A percentile compares a stretch with the other conserved stretches of the same genome.
These are phyloP conservation scores for Xylaria bambusicola DNA, from an alignment of 495 filamentous ascomycete species.

Conservation along the genomic window DNA sequence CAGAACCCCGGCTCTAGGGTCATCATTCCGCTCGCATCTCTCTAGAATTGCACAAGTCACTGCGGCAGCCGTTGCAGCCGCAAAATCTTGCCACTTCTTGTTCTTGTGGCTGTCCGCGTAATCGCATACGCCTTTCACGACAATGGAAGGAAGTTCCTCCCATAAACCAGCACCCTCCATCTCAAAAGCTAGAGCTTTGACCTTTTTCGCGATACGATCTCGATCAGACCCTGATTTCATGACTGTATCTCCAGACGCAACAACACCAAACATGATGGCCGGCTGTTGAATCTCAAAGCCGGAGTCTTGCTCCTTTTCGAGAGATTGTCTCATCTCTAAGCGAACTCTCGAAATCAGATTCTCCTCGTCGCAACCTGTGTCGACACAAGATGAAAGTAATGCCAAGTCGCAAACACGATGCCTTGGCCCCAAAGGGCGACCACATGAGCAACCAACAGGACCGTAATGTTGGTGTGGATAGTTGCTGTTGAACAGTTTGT, in stretches of 20 bases:
- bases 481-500: no score
- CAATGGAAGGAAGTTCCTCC: conserved; percentile 31
- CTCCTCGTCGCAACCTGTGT: not conserved
- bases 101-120: conserved; percentile 27
- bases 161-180: conserved; percentile 44
- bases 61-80: not conserved
- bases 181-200: conserved; percentile 11
- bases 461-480: no score
- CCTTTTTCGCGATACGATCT: conserved; percentile 8
- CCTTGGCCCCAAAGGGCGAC: no score
- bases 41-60: no score
- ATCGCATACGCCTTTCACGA: conserved; percentile 43
- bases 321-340: not conserved
- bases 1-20: no score
- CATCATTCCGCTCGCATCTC: no score
- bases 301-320: not conserved
- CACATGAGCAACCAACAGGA: no score
- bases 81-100: no score
- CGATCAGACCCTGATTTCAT: conserved; percentile 36
- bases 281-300: not conserved
- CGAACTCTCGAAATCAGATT: not conserved
- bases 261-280: not conserved
- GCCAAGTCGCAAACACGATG: no score
- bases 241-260: conserved; percentile 27
- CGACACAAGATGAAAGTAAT: no score